Evolutionary conservation across 2,329 filamentous ascomycete genomes (phyloP).

Genomic region (Penicillium sp.): DNA sequence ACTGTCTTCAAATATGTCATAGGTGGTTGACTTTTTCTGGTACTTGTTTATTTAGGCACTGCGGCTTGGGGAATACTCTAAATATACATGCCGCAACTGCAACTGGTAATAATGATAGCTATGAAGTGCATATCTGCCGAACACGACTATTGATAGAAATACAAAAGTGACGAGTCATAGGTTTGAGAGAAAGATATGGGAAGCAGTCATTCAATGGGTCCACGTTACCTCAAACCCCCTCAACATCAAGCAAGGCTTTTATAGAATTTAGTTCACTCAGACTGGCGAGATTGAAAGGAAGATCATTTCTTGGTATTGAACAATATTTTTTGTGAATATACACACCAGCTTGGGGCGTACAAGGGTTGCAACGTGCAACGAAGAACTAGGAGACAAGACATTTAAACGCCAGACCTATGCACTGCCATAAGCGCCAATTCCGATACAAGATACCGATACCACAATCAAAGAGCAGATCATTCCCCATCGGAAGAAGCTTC

Average conservation of each 20-base stretch:
- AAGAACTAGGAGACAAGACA: conserved; percentile 17
- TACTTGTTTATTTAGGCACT: not conserved
- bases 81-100: not conserved
- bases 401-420: conserved; percentile 39
- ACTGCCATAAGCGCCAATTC: conserved; percentile 37
- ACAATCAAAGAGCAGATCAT: conserved; percentile 19
- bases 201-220: not conserved
- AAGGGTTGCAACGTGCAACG: conserved; percentile 12
- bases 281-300: not conserved
- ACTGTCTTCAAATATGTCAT: not conserved
- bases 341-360: conserved; percentile 9
- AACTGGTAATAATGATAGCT: too few relatives aligned
- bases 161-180: not conserved
- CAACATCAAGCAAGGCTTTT: not conserved
- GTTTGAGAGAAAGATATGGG: not conserved
- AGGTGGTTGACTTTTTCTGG: not conserved
- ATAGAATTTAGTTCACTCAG: not conserved
- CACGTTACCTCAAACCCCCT: not conserved
- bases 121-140: not conserved
- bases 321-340: conserved; percentile 18
- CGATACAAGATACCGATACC: conserved; percentile 17
- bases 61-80: not conserved
- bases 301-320: conserved; percentile 18
- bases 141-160: not conserved
- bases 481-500: conserved; percentile 28